Evolutionary conservation across 176 grass and related monocot species (phyloP).

Genomic region (Eragrostis nindensis): DNA sequence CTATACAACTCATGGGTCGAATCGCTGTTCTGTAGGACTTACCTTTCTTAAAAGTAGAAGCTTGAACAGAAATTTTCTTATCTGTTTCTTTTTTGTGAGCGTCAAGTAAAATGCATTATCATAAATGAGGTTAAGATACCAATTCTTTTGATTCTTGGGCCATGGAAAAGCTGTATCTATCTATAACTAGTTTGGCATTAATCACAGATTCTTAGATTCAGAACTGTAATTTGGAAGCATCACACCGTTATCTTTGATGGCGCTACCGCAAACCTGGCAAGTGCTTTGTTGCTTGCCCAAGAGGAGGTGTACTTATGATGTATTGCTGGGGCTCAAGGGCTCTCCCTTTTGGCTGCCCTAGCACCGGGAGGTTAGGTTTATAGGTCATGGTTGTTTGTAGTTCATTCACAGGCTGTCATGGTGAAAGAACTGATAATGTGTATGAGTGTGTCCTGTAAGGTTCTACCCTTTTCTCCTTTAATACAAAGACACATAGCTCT

Average conservation of each 20-base stretch:
- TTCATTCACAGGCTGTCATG: neutral
- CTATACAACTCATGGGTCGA: neutral
- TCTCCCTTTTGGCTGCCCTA: neutral
- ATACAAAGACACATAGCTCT: neutral
- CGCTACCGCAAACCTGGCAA: neutral
- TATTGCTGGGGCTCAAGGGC: neutral
- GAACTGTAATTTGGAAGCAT: neutral
- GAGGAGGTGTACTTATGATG: neutral
- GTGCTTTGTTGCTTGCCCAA: neutral
- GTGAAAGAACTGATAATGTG: neutral
- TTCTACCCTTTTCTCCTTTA: neutral
- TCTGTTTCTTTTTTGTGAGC: conserved; percentile 2
- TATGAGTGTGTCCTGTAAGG: neutral
- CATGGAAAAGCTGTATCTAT: conserved; percentile 19
- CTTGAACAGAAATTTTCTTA: neutral
- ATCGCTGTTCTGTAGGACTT: neutral
- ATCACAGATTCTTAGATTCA: conserved; percentile 6
- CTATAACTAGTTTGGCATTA: conserved; percentile 33
- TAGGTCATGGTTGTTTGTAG: neutral
- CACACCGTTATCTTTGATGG: neutral
- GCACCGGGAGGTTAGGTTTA: neutral
- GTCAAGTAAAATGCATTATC: neutral
- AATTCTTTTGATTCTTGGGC: neutral
- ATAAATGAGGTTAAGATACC: neutral
- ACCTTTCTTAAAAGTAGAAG: neutral